Base-by-base conservation (phyloP, 768 basidiomycete genomes). In the Neoboletus subvelutipes region DNA sequence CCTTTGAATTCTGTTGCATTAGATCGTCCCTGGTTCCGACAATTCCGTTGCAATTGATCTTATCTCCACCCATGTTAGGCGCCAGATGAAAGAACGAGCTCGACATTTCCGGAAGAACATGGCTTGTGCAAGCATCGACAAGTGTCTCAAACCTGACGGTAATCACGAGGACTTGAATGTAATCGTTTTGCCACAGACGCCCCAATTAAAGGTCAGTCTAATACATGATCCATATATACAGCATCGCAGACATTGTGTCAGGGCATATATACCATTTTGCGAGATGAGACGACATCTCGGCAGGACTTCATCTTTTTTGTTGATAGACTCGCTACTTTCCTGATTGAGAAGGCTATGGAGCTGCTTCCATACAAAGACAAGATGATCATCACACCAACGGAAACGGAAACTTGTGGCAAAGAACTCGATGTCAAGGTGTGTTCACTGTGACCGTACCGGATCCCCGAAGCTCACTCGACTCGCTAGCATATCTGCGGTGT, bases 1-100 rank as follows among this genome's bases (percentile, higher is more conserved):
- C 33, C 45, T 40, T 24, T 46, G 51, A 48, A 45, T 10, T 48
- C 41, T 34, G 22, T 29, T 55, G 40, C 33, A 50, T n/a, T 58
- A 96, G 94, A 95, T 98, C 61, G 95, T 99, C n/a, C 95, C 95
- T 2, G 96, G 96, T 3, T 83, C 84, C 4, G 85, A 93, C 61
- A 98, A 98, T 66, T 71, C 82, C 22, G 88, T 96, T 11, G 94
- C 96, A 4, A 94, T 97, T 53, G 95, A 97, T 58, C 79, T 99
- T 39, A 93, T 99, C 52, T 86, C 88, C 17, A 93, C 92, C 2
- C 97, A 98, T 67, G 84, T 98, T 55, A 83, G 86, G 28, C 83
- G 87, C 39, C 87, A 97, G 69, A 80, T 98, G 45, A 83, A 86
- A 50, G 88, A 92, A 52, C 86, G 95, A 4, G 80, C 86, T 4